Evolutionary conservation across 2,329 filamentous ascomycete species (phyloP).

Genomic region (Phaeophleospora eucalypticola): DNA sequence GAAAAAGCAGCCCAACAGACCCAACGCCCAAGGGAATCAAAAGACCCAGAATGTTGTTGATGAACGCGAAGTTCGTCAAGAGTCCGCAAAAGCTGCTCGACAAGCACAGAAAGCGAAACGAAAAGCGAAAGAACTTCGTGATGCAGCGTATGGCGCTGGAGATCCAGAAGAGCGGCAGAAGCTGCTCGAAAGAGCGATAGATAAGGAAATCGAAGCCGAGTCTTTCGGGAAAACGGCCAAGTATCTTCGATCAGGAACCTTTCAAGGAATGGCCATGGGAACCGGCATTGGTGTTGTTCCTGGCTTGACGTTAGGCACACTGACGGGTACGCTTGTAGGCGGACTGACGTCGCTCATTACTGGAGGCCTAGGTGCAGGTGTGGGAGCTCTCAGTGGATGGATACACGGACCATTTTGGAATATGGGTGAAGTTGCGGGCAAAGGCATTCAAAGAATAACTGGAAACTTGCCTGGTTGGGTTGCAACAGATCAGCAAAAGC

Average conservation of each 20-base stretch:
- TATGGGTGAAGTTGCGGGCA: conserved; percentile 24
- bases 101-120: conserved; percentile 24
- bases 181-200: conserved; percentile 29
- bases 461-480: conserved; percentile 29
- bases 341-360: conserved; percentile 25
- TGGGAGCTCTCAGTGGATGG: conserved; percentile 22
- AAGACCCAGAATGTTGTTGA: conserved; percentile 1
- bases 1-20: conserved; percentile 1
- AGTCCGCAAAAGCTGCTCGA: conserved; percentile 26
- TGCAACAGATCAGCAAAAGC: conserved; percentile 31
- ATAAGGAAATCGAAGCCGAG: conserved; percentile 29
- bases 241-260: conserved; percentile 27
- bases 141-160: conserved; percentile 28
- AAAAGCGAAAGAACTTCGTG: conserved; percentile 26
- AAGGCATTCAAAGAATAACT: conserved; percentile 25
- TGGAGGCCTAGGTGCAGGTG: conserved; percentile 27
- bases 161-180: conserved; percentile 32
- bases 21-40: background rate
- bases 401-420: conserved; percentile 30
- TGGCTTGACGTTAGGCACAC: conserved; percentile 26
- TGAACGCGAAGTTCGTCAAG: conserved; percentile 23
- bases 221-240: conserved; percentile 33
- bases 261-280: conserved; percentile 30
- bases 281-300: conserved; percentile 28
- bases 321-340: conserved; percentile 31